phyloP scores from a whole-genome alignment of 2,329 filamentous ascomycete genomes.

The Epichloe brachyelytri region DNA sequence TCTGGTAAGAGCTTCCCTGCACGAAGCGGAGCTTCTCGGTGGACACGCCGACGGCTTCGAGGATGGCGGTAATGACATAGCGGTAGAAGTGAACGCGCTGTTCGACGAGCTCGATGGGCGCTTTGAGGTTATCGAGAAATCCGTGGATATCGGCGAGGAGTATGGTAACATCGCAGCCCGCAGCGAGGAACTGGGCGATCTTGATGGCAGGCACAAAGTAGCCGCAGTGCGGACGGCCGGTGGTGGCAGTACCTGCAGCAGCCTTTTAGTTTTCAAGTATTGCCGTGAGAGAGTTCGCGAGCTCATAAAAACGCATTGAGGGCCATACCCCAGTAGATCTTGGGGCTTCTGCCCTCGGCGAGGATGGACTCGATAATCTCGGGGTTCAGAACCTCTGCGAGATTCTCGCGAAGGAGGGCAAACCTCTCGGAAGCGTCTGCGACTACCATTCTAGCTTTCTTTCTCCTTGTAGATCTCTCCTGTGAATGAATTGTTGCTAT shows the following conservation, averaged over 20 bases:
- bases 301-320: neutral
- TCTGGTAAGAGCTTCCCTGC: constrained; percentile 73
- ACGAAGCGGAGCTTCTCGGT: constrained; percentile 73
- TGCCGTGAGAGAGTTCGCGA: too few species aligned
- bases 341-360: constrained; percentile 56
- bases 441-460: constrained; percentile 8
- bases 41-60: constrained; percentile 66
- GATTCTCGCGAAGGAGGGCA: constrained; percentile 64
- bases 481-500: too few species aligned
- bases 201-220: constrained; percentile 86
- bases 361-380: constrained; percentile 69
- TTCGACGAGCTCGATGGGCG: constrained; percentile 76
- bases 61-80: constrained; percentile 57
- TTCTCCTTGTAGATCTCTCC: neutral
- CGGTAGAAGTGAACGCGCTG: constrained; percentile 76
- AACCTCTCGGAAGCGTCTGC: constrained; percentile 46
- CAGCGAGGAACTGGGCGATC: constrained; percentile 74
- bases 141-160: constrained; percentile 65
- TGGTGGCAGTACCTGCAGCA: constrained; percentile 58
- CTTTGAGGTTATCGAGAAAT: constrained; percentile 74
- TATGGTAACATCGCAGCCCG: constrained; percentile 71
- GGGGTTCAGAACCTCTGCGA: constrained; percentile 70
- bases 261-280: too few species aligned
- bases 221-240: constrained; percentile 76
- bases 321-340: constrained; percentile 66